A percentile compares a stretch with the other conserved stretches of the same genome.
Conservation (phyloP, 495 filamentous ascomycete species). For the Aspergillus homomorphus region DNA sequence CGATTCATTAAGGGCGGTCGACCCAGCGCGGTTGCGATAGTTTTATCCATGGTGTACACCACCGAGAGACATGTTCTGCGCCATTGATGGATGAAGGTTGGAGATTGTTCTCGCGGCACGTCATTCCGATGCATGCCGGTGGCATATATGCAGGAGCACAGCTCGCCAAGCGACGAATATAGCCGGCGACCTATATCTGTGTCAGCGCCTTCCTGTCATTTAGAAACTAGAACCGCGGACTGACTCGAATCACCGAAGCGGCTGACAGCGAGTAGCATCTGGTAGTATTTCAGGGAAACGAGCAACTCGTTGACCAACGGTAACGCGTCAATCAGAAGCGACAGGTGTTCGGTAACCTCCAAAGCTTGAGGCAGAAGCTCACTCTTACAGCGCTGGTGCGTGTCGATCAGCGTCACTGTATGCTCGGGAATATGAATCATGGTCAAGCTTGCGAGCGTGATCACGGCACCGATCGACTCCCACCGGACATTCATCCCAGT, state of each 20-base stretch:
- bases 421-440: constrained; percentile 23
- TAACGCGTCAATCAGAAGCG: constrained; percentile 32
- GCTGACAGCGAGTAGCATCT: constrained; percentile 3
- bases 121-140: constrained; percentile 10
- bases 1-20: constrained; percentile 43
- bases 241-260: constrained; percentile 14
- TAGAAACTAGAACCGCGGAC: not conserved
- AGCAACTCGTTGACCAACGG: constrained; percentile 34
- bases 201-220: not conserved
- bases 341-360: constrained; percentile 27
- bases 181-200: constrained; percentile 25
- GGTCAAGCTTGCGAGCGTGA: constrained; percentile 32
- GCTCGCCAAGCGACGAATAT: constrained; percentile 29
- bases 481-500: constrained; percentile 45
- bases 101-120: constrained; percentile 7
- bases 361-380: constrained; percentile 19
- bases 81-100: constrained; percentile 35
- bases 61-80: constrained; percentile 41
- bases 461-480: constrained; percentile 46
- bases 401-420: constrained; percentile 1
- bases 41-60: constrained; percentile 41
- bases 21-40: constrained; percentile 39
- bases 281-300: constrained; percentile 24
- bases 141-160: constrained; percentile 11
- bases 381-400: constrained; percentile 4